Base-by-base conservation (phyloP, 768 basidiomycete genomes). In the Wakefieldia striispora region DNA sequence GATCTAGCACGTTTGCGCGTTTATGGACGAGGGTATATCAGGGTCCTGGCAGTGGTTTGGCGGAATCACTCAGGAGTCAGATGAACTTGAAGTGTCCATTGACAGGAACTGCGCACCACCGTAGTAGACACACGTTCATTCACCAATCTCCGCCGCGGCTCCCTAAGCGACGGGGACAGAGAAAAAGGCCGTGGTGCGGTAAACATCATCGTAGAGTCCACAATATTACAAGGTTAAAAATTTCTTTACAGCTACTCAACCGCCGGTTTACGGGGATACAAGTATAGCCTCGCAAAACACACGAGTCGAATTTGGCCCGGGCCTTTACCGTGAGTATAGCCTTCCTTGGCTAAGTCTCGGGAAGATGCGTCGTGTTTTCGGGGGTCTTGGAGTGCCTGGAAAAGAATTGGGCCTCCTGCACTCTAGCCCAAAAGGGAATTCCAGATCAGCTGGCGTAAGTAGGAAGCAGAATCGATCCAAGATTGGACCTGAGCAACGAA, bases 401-500 rank as follows among this genome's bases (percentile, higher is more conserved):
- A 56, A 59, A 68, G 62, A 60, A 56, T 6, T 40, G 56, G 47
- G 40, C 49, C 21, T 56, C 47, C 44, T 44, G 49, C 55, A 41
- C 45, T 68, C 73, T 73, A 78, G 72, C 74, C 76, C 73, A 74
- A 72, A 78, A 64, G 63, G 72, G 75, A 69, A 74, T 67, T 62
- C 71, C 68, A 70, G 72, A 76, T 73, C 75, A 31, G 31, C 71
- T 63, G 67, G 68, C 64, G 57, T 70, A 74, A 75, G 71, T 70
- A 71, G 69, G 65, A 75, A 75, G 64, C 64, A 45, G 53, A 51
- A 64, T 59, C 58, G 64, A 67, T 45, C 55, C 60, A 53, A 60
- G 65, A 55, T 65, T 70, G 62, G 62, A 61, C 65, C 64, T 68
- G 57, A 35, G 51, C 42, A 20, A 41, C 31, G 37, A 23, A 47